phyloP scores from a whole-genome alignment of 2,329 filamentous ascomycete species.

The Colletotrichum kahawae region DNA sequence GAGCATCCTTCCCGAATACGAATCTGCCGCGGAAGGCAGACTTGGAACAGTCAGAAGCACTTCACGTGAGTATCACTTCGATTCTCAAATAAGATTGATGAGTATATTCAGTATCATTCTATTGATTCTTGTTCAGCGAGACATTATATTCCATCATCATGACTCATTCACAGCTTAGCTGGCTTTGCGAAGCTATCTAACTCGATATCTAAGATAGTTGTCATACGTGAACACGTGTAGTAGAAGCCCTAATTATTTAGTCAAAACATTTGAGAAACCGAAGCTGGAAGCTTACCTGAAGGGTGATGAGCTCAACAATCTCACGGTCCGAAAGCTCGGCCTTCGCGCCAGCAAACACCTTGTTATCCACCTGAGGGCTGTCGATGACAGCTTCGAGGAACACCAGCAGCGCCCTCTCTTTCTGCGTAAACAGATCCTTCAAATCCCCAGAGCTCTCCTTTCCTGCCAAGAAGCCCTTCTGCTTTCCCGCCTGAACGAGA shows the following conservation, averaged over 20 bases:
- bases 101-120: no score
- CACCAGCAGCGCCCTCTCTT: not conserved
- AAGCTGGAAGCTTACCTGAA: not conserved
- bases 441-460: rapidly evolving
- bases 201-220: not conserved
- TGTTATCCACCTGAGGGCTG: not conserved
- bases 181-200: not conserved
- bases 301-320: not conserved
- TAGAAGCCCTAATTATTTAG: not conserved
- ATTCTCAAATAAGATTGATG: no score
- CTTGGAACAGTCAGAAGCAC: no score
- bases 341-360: not conserved
- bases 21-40: no score
- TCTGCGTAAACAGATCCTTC: not conserved
- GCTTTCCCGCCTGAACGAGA: not conserved
- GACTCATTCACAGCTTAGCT: not conserved
- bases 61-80: no score
- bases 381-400: not conserved
- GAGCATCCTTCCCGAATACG: no score
- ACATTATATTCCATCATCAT: no score
- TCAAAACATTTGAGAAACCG: rapidly evolving
- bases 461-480: not conserved
- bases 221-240: not conserved
- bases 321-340: not conserved
- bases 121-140: no score